phyloP scores from a whole-genome alignment of 2,329 filamentous ascomycete genomes.

The Pyrenophora teres region DNA sequence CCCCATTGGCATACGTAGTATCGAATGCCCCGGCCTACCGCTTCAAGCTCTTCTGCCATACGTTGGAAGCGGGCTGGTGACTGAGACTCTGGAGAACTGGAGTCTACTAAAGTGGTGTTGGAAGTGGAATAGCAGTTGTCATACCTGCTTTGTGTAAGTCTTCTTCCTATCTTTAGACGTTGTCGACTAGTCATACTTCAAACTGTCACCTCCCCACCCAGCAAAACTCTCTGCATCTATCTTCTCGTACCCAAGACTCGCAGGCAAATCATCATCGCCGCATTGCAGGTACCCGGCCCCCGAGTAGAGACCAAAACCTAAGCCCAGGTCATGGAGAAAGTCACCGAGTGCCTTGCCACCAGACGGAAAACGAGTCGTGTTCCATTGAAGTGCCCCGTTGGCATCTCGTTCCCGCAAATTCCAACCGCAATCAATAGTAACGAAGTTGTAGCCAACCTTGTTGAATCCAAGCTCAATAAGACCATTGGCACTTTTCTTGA shows the following conservation, averaged over 20 bases:
- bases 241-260: constrained; percentile 57
- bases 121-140: constrained; percentile 41
- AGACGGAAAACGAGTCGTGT: constrained; percentile 56
- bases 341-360: constrained; percentile 57
- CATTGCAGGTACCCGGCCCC: constrained; percentile 41
- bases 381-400: constrained; percentile 57
- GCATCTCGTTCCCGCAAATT: constrained; percentile 46
- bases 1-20: constrained; percentile 49
- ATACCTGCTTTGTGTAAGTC: constrained; percentile 42
- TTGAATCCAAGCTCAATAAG: constrained; percentile 59
- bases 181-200: constrained; percentile 54
- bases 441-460: constrained; percentile 60
- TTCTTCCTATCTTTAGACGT: constrained; percentile 38
- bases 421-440: constrained; percentile 67
- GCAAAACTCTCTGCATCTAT: constrained; percentile 64
- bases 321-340: constrained; percentile 54
- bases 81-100: constrained; percentile 31
- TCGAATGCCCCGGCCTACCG: constrained; percentile 40
- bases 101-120: constrained; percentile 45
- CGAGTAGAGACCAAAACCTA: constrained; percentile 62
- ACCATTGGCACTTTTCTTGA: constrained; percentile 59
- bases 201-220: constrained; percentile 43
- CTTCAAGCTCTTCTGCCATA: constrained; percentile 34
- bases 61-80: constrained; percentile 37
- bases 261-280: constrained; percentile 54